phyloP scores from a whole-genome alignment of 441 rosid species.

The Isatis lusitanica region DNA sequence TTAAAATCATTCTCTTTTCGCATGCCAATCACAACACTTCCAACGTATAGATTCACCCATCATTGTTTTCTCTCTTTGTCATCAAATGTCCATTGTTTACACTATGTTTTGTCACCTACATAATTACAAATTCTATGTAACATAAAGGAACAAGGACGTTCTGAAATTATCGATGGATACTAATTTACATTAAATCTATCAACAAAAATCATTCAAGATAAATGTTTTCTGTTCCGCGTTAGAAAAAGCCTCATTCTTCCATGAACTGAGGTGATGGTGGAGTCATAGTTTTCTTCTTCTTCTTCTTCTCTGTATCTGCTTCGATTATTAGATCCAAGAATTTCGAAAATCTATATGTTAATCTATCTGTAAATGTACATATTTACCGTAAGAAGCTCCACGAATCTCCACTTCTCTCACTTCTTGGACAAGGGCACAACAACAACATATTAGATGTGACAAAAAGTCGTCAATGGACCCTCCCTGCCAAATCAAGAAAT shows the following conservation, averaged over 20 bases:
- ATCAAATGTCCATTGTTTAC: not conserved
- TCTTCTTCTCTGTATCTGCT: slow-evolving; percentile 22
- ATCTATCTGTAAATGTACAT: not conserved
- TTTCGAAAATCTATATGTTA: not conserved
- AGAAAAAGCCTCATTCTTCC: slow-evolving; percentile 54
- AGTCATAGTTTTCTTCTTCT: slow-evolving; percentile 44
- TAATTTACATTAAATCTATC: slow-evolving; percentile 6
- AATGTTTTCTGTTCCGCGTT: slow-evolving; percentile 4
- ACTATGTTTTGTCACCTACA: not conserved
- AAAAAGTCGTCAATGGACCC: slow-evolving; percentile 87
- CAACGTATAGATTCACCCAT: not conserved
- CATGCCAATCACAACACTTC: not conserved
- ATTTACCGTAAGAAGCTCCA: slow-evolving; percentile 51
- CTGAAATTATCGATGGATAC: not conserved
- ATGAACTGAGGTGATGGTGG: slow-evolving; percentile 83
- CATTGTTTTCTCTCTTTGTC: not conserved
- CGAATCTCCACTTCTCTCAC: slow-evolving; percentile 87
- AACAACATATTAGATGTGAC: slow-evolving; percentile 92
- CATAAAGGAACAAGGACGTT: not conserved
- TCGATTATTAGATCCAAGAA: not conserved
- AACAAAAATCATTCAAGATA: not conserved
- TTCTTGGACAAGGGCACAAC: slow-evolving; percentile 96
- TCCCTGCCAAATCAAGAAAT: slow-evolving; percentile 52
- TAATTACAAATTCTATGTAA: slow-evolving; percentile 5
- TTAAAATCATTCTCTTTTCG: too few species aligned